phyloP scores from a whole-genome alignment of 345 rosid species.

The Euphorbia lathyris region DNA sequence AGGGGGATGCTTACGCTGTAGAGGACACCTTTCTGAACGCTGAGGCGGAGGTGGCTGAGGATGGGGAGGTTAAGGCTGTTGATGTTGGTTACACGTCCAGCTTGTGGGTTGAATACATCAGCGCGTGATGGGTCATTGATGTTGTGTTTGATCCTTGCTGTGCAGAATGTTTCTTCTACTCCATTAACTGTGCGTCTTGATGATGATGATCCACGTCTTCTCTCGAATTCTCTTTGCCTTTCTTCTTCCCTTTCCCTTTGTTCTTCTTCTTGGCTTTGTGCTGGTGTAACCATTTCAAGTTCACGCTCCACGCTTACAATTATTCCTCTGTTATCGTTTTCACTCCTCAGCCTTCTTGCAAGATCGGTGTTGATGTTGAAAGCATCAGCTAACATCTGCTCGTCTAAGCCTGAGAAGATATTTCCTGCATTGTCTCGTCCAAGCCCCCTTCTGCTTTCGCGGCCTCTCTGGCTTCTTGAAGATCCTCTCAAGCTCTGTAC shows the following conservation, averaged over 20 bases:
- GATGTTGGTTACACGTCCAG: conserved; percentile 53
- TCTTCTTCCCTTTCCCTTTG: neutral
- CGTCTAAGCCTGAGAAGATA: conserved; percentile 42
- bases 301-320: conserved; percentile 41
- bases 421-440: conserved; percentile 28
- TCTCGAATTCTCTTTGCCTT: neutral
- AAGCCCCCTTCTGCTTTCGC: conserved; percentile 2
- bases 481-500: conserved; percentile 8
- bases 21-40: conserved; percentile 48
- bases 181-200: conserved; percentile 44
- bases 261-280: conserved; percentile 11
- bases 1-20: conserved; percentile 37
- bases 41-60: conserved; percentile 46
- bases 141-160: conserved; percentile 41
- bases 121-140: conserved; percentile 47
- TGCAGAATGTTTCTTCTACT: conserved; percentile 57
- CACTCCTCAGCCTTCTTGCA: conserved; percentile 42
- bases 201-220: neutral
- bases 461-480: neutral
- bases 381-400: conserved; percentile 36
- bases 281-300: conserved; percentile 33
- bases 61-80: conserved; percentile 56
- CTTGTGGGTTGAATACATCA: conserved; percentile 61
- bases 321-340: conserved; percentile 49
- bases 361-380: conserved; percentile 41